Base-by-base conservation (phyloP, 106 monocot species). In the Ottelia alismoides region DNA sequence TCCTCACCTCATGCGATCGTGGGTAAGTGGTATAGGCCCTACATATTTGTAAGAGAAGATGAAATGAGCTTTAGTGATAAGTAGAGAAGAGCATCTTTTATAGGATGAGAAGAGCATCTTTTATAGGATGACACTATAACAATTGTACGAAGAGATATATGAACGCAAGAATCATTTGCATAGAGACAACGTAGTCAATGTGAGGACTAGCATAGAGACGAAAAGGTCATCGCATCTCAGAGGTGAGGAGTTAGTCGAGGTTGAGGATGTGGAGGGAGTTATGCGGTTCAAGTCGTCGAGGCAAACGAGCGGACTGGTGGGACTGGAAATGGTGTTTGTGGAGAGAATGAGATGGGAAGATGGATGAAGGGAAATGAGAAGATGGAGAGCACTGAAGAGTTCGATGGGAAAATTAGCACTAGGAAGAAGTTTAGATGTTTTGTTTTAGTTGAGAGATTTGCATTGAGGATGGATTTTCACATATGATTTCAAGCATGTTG, bases 21-120 rank as follows among this genome's bases (percentile, higher is more conserved):
- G 9, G 77, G 77, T 11, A 77, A 70, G 28, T 82, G 82, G 82
- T 82, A 78, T 30, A 32, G 28, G 51, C 82, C 82, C 5, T 77
- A 56, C 45, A 19, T 77, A 4, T 67, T 77, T 28, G 31, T 82
- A 2, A 77, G 70, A 51, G 82, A 82, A 55, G 65, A 24, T 1
- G 53, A 6, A 5, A 24, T 16, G 25, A 5, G 64, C 10, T 70
- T 65, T 25, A 74, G 65, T 73, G 55, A 55, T 1, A 25, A 55
- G 55, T 18, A n/a, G n/a, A n/a, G n/a, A n/a, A n/a, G n/a, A n/a
- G n/a, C n/a, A n/a, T n/a, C n/a, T n/a, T n/a, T n/a, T n/a, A n/a
- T n/a, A n/a, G n/a, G n/a, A 28, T 25, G 50, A 54, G 16, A 48
- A 21, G 22, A 56, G 73, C 23, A 63, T 67, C 31, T 78, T 76